Evolutionary conservation across 2,329 filamentous ascomycete genomes (phyloP), one percentile per base, ranked within the genome.

Genomic region (Karstenula rhodostoma): DNA sequence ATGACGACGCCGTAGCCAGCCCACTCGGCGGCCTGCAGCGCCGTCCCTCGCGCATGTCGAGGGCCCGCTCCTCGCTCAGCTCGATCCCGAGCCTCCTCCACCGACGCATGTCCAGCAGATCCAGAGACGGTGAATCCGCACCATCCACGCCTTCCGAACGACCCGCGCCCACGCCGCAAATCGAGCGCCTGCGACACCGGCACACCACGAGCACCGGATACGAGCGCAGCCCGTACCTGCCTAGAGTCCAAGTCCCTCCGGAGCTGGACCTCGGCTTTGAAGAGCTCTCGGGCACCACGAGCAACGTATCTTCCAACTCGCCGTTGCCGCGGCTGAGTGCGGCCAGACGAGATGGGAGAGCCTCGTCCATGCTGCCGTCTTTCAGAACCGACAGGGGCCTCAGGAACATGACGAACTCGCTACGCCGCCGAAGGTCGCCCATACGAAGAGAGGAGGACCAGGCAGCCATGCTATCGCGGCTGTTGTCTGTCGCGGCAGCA

Each of bases 401-500:
- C 29, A 77, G 81, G 49, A 78, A 77, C 53, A 74, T 82, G 64
- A 78, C 80, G 22, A 80, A 77, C 52, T 78, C 79, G 15, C 64
- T 77, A 56, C 81, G 87, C 59, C 80, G 86, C 61, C 79, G 86
- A 57, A 81, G 86, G 48, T 83, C 85, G 23, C 78, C 86, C 56
- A 74, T 84, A 29, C 73, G 83, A 57, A 80, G 84, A 33, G 82
- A 82, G 62, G 86, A 88, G 67, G 87, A 90, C 68, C 86, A 88
- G 68, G 87, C 86, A 3, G 85, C 85, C n/a, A 79, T 83, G 70
- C 77, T 89, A 33, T 88, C 87, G 46, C 82, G 86, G 44, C 80
- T 89, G 32, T 78, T 90, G 19, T 88, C 87, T 49, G 82, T 88
- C 23, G 87, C 87, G 32, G 87, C 87, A 15, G 85, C 86, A 42